Percentiles rank a stretch among this genome's conserved stretches.
phyloP scores from a whole-genome alignment of 2,329 filamentous ascomycete genomes.

The Cadophora malorum region DNA sequence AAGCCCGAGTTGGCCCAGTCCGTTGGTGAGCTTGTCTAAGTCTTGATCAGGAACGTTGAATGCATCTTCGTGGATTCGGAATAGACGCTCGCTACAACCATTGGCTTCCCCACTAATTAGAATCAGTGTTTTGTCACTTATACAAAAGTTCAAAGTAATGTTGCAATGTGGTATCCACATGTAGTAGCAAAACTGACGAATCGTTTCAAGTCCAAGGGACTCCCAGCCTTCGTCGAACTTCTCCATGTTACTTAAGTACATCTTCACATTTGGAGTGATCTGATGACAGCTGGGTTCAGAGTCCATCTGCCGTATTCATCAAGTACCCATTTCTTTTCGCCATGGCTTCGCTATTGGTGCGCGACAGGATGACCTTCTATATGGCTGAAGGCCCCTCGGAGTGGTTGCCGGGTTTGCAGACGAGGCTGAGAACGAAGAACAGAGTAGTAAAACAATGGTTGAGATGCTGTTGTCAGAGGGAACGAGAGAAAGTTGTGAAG shows the following conservation, averaged over 20 bases:
- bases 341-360: neutral
- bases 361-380: neutral
- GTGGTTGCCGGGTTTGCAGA: neutral
- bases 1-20: neutral
- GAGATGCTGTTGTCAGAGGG: neutral
- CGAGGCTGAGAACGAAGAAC: neutral
- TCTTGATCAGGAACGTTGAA: neutral
- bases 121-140: neutral
- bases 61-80: neutral
- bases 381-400: neutral
- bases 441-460: neutral
- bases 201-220: neutral
- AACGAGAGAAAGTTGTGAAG: neutral
- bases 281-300: neutral
- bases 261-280: neutral
- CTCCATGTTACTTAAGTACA: neutral
- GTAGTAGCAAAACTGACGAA: neutral
- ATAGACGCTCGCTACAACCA: neutral
- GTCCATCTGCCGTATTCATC: neutral
- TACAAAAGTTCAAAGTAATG: neutral
- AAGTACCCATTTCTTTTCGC: neutral
- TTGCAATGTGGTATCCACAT: neutral
- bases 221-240: conserved; percentile 1
- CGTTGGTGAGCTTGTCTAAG: neutral
- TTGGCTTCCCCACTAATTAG: neutral